A percentile compares a stretch with the other conserved stretches of the same genome.
phyloP scores from a whole-genome alignment of 257 asterid species.

The Lavandula angustifolia region DNA sequence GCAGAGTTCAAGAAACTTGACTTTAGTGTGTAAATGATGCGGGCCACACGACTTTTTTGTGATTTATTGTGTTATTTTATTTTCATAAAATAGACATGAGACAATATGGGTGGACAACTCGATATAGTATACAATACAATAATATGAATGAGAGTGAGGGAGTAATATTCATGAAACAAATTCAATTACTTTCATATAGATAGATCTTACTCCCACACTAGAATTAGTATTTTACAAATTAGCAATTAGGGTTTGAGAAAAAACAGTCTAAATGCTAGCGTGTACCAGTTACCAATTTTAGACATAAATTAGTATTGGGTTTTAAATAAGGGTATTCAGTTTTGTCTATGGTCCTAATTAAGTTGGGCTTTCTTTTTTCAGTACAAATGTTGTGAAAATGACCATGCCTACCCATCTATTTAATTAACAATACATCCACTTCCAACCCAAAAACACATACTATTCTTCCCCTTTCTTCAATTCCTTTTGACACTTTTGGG shows the following conservation, averaged over 20 bases:
- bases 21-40: too few relatives aligned
- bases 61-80: too few relatives aligned
- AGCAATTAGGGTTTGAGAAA: not conserved
- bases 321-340: conserved; percentile 24
- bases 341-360: conserved; percentile 39
- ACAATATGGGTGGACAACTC: too few relatives aligned
- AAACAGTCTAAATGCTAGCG: not conserved
- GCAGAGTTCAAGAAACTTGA: too few relatives aligned
- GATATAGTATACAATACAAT: too few relatives aligned
- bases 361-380: conserved; percentile 27
- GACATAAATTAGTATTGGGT: conserved; percentile 22
- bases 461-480: not conserved
- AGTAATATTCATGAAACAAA: too few relatives aligned
- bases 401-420: conserved; percentile 16
- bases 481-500: conserved; percentile 13
- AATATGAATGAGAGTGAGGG: too few relatives aligned
- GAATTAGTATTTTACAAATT: not conserved
- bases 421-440: not conserved
- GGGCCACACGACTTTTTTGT: too few relatives aligned
- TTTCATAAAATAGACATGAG: too few relatives aligned
- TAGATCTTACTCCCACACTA: too few relatives aligned
- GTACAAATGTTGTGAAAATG: conserved; percentile 31
- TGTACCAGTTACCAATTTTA: conserved; percentile 21
- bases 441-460: not conserved
- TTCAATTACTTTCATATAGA: too few relatives aligned